These are phyloP conservation scores for Protomyces inouyei DNA, from an alignment of 1,139 yeast genomes.

Conservation along the genomic window DNA sequence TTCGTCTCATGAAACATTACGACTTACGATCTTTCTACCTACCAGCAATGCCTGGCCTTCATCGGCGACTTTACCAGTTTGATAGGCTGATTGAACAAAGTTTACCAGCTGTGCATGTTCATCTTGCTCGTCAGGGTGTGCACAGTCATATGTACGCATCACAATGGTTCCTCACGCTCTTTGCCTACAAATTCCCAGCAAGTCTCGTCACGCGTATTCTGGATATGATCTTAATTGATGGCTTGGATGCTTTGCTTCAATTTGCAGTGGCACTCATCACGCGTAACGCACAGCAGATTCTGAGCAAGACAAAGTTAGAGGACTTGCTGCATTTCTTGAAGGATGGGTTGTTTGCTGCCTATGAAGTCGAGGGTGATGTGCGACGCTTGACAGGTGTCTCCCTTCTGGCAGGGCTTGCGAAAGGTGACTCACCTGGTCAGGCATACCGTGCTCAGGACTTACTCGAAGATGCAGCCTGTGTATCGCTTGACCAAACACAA, in stretches of 20 bases:
- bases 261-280: slow-evolving; percentile 74
- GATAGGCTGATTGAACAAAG: slow-evolving; percentile 73
- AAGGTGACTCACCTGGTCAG: slow-evolving; percentile 22
- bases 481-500: slow-evolving; percentile 66
- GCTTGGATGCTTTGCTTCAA: slow-evolving; percentile 73
- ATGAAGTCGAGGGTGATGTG: slow-evolving; percentile 43
- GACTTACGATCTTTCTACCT: slow-evolving; percentile 68
- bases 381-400: slow-evolving; percentile 2
- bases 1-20: slow-evolving; percentile 78
- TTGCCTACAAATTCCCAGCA: slow-evolving; percentile 88
- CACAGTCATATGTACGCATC: slow-evolving; percentile 90
- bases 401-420: slow-evolving; percentile 7
- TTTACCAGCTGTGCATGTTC: slow-evolving; percentile 65
- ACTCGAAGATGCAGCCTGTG: slow-evolving; percentile 71
- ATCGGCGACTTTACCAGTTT: slow-evolving; percentile 76
- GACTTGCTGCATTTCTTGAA: slow-evolving; percentile 68
- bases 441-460: slow-evolving; percentile 52
- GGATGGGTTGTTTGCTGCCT: slow-evolving; percentile 68
- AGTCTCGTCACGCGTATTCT: slow-evolving; percentile 75
- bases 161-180: slow-evolving; percentile 92
- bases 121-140: slow-evolving; percentile 76
- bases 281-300: slow-evolving; percentile 56
- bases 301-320: slow-evolving; percentile 62
- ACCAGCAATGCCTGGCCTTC: slow-evolving; percentile 92
- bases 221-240: slow-evolving; percentile 78